phyloP scores from a whole-genome alignment of 202 grass and related monocot genomes.

The Thinopyrum obtusiflorum region DNA sequence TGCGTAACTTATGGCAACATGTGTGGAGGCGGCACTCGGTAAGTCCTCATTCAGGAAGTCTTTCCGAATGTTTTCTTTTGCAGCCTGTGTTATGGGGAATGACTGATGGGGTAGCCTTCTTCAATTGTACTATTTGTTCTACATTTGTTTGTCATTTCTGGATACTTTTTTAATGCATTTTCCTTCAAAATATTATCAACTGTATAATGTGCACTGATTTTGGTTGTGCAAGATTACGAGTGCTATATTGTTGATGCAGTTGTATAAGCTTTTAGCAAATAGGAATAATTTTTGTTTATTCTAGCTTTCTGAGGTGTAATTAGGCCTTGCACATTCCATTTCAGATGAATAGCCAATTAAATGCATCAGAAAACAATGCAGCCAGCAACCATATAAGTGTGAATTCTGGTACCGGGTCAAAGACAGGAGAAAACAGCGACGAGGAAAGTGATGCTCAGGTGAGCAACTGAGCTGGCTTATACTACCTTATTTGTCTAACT shows the following conservation, averaged over 20 bases:
- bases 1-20: slow-evolving; percentile 96
- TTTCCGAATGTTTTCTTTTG: slow-evolving; percentile 23
- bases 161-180: neutral
- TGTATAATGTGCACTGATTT: slow-evolving; percentile 4
- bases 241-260: neutral
- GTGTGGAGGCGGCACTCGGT: slow-evolving; percentile 94
- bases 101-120: neutral
- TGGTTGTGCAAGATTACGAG: neutral
- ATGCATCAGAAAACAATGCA: slow-evolving; percentile 72
- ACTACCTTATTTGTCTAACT: slow-evolving; percentile 18
- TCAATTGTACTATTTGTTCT: neutral
- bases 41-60: slow-evolving; percentile 30
- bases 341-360: slow-evolving; percentile 67
- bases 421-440: slow-evolving; percentile 61
- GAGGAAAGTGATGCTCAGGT: slow-evolving; percentile 72
- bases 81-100: neutral
- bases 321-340: slow-evolving; percentile 21
- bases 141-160: neutral
- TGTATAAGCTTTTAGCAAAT: neutral
- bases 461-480: slow-evolving; percentile 28
- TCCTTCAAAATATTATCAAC: neutral
- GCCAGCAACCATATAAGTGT: slow-evolving; percentile 80
- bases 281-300: slow-evolving; percentile 6
- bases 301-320: slow-evolving; percentile 26
- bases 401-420: slow-evolving; percentile 56